Conservation (phyloP, 2,329 filamentous ascomycete species). For the Ceratocystis colombiana region DNA sequence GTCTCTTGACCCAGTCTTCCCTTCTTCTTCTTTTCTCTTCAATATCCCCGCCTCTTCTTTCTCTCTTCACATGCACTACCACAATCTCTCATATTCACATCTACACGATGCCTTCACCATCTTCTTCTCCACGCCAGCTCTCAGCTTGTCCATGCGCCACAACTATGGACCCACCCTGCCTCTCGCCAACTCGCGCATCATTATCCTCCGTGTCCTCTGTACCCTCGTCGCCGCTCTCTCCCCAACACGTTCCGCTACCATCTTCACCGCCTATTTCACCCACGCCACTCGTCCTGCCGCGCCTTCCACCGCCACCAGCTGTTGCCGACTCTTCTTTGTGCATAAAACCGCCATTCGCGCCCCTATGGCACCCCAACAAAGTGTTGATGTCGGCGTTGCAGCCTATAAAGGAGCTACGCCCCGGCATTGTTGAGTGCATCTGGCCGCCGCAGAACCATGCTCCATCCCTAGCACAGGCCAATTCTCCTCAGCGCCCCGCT, state of each 20-base stretch:
- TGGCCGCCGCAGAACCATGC: background rate
- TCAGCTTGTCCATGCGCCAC: background rate
- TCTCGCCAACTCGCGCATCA: background rate
- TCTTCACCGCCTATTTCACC: background rate
- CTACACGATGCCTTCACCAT: background rate
- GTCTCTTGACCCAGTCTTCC: background rate
- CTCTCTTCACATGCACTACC: constrained; percentile 10
- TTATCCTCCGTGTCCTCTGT: background rate
- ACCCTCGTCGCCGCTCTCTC: constrained; percentile 1
- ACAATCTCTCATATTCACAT: constrained; percentile 2
- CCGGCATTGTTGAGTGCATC: constrained; percentile 9
- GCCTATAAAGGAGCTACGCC: background rate
- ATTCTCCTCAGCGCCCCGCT: background rate
- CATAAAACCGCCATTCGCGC: background rate
- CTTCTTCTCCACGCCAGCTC: background rate
- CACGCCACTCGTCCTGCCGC: background rate
- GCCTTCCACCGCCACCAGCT: background rate
- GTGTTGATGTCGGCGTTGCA: background rate
- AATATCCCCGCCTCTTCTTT: background rate
- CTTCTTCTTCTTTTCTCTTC: constrained; percentile 3
- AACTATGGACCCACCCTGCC: background rate
- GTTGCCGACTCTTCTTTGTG: background rate
- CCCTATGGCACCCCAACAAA: constrained; percentile 9
- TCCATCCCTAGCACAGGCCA: background rate
- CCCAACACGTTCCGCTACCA: background rate